These are phyloP conservation scores for Quercus mongolica DNA, from an alignment of 306 rosid species.

Conservation along the genomic window DNA sequence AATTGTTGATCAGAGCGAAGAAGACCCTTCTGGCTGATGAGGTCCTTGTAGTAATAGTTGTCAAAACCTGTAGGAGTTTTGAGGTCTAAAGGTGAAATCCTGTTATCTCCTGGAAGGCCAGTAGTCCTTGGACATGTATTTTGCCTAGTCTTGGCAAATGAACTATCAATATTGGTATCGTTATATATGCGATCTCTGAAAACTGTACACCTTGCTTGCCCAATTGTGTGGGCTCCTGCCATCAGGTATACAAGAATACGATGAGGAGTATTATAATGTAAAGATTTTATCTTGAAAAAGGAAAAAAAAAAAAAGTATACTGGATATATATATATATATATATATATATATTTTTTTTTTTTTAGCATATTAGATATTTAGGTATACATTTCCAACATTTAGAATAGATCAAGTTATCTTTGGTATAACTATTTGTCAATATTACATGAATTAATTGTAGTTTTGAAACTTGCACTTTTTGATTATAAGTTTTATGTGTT, in stretches of 20 bases:
- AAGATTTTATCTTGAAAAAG: no score
- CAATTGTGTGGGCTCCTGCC: constrained; percentile 75
- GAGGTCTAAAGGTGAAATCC: constrained; percentile 44
- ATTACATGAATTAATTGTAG: no score
- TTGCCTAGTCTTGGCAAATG: constrained; percentile 50
- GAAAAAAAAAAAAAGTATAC: background rate
- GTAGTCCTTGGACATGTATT: constrained; percentile 35
- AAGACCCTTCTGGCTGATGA: constrained; percentile 52
- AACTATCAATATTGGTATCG: constrained; percentile 44
- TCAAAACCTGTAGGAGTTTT: constrained; percentile 52
- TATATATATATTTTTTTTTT: no score
- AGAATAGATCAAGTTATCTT: no score
- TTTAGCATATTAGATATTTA: background rate
- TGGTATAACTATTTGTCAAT: no score
- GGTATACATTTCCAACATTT: background rate
- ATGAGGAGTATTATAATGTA: background rate
- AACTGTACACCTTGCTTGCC: constrained; percentile 52
- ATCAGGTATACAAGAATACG: background rate
- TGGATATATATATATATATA: no score
- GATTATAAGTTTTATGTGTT: no score
- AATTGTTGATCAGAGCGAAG: constrained; percentile 69
- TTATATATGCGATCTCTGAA: constrained; percentile 54
- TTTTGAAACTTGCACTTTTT: no score
- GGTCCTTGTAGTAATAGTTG: constrained; percentile 57
- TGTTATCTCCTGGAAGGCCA: constrained; percentile 54